These are phyloP conservation scores for Beauveria sp. DNA, from an alignment of 2,329 filamentous ascomycete genomes.

Conservation along the genomic window DNA sequence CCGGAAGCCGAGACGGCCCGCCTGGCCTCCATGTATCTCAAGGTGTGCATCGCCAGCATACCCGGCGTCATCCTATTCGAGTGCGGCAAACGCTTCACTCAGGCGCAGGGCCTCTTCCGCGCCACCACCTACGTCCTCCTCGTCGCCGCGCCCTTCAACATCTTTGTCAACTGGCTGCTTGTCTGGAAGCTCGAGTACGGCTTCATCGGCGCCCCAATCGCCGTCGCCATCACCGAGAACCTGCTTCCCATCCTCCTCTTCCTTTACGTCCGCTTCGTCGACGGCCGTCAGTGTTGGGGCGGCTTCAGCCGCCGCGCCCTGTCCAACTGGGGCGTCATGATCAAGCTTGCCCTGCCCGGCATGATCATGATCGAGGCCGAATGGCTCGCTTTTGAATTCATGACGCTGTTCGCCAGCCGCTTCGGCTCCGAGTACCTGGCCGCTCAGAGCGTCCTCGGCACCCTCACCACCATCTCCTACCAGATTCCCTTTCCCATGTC, in stretches of 20 bases:
- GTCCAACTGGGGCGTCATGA: constrained; percentile 72
- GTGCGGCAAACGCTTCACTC: constrained; percentile 70
- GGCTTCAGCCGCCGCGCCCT: constrained; percentile 66
- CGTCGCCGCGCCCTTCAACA: constrained; percentile 68
- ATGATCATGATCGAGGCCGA: constrained; percentile 93
- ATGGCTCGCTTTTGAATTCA: constrained; percentile 85
- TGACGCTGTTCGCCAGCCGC: constrained; percentile 75
- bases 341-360: constrained; percentile 78
- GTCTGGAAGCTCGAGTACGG: constrained; percentile 64
- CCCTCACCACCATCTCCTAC: constrained; percentile 72
- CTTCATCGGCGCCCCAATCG: constrained; percentile 75
- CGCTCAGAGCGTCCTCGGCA: constrained; percentile 79
- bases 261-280: constrained; percentile 66
- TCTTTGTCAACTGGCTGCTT: constrained; percentile 69
- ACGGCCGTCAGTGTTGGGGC: constrained; percentile 75
- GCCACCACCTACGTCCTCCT: constrained; percentile 72
- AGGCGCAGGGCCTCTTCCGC: constrained; percentile 74
- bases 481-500: constrained; percentile 89
- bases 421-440: constrained; percentile 75
- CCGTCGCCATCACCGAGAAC: constrained; percentile 70
- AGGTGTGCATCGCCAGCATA: constrained; percentile 63
- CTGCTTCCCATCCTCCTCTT: constrained; percentile 71
- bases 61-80: constrained; percentile 74
- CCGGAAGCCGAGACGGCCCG: constrained; percentile 51
- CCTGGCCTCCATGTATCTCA: constrained; percentile 65